Percentiles rank a stretch among this genome's conserved stretches.
phyloP scores from a whole-genome alignment of 148 eudicot genomes.

The Mesembryanthemum crystallinum region DNA sequence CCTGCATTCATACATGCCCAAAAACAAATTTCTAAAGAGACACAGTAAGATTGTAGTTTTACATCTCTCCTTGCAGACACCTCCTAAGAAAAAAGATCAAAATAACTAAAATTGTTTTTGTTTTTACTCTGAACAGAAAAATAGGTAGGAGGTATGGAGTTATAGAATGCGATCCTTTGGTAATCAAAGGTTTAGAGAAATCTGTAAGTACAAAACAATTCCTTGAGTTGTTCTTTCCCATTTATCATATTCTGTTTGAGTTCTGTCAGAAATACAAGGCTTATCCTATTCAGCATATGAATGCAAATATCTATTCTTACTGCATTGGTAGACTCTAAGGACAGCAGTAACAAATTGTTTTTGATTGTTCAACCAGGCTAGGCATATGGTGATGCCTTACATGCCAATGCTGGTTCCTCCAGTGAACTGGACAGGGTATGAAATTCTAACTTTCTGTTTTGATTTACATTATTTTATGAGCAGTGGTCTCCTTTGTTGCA shows the following conservation, averaged over 20 bases:
- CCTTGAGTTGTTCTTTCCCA: background rate
- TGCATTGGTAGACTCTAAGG: constrained; percentile 1
- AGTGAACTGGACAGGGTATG: constrained; percentile 80
- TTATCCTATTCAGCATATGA: background rate
- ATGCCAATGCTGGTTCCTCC: constrained; percentile 98
- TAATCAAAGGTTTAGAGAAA: constrained; percentile 84
- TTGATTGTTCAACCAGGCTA: constrained; percentile 53
- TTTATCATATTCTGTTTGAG: background rate
- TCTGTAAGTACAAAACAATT: constrained; percentile 50
- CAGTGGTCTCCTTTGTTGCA: background rate
- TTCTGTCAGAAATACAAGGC: background rate
- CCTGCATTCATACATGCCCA: constrained; percentile 84
- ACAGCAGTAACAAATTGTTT: constrained; percentile 18
- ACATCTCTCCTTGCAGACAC: background rate
- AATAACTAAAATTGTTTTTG: background rate
- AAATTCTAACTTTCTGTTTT: constrained; percentile 6
- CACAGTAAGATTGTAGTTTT: constrained; percentile 48
- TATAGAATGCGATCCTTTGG: constrained; percentile 86
- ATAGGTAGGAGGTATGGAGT: constrained; percentile 70
- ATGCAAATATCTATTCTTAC: background rate
- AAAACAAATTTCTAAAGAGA: constrained; percentile 42
- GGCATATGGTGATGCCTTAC: constrained; percentile 94
- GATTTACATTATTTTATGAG: constrained; percentile 1
- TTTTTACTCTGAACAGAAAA: constrained; percentile 42
- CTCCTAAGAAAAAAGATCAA: background rate